Evolutionary conservation across 1,284 basidiomycete species (phyloP).

Genomic region (Pulveroboletus sp.): DNA sequence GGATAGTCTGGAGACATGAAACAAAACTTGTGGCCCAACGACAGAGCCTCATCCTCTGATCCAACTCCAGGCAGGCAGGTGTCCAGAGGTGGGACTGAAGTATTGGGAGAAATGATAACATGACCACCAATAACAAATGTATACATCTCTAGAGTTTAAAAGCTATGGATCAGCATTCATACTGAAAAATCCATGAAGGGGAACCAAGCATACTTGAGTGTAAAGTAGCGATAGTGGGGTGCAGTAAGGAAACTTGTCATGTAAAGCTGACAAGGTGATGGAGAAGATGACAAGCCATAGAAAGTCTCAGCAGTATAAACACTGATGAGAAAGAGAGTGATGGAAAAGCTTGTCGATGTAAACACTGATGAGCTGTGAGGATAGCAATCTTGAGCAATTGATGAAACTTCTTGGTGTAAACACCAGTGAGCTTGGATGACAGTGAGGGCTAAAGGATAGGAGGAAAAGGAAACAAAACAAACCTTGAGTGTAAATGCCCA

Average conservation of each 20-base stretch:
- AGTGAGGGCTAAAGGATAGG: too few relatives aligned
- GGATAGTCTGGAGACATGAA: conserved; percentile 2
- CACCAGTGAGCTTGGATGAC: not conserved
- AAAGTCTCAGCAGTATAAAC: too few relatives aligned
- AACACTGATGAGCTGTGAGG: not conserved
- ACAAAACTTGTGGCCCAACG: not conserved
- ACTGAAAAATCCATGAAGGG: too few relatives aligned
- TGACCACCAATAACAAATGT: not conserved
- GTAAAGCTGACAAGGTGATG: too few relatives aligned
- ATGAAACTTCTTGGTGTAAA: not conserved
- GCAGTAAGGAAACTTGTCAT: too few relatives aligned
- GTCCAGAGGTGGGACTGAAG: not conserved
- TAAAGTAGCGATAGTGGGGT: too few relatives aligned
- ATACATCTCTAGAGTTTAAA: not conserved
- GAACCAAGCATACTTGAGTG: too few relatives aligned
- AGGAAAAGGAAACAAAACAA: not conserved
- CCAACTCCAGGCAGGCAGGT: not conserved
- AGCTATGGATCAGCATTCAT: not conserved
- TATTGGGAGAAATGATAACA: conserved; percentile 4
- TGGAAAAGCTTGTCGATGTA: not conserved
- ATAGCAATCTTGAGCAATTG: not conserved
- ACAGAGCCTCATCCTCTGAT: not conserved
- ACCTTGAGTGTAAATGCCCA: not conserved
- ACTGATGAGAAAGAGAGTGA: too few relatives aligned
- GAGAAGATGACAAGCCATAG: too few relatives aligned